Percentiles rank a stretch among this genome's conserved stretches.
These are phyloP conservation scores for Roridomyces roridus DNA, from an alignment of 768 basidiomycete species.

Conservation along the genomic window DNA sequence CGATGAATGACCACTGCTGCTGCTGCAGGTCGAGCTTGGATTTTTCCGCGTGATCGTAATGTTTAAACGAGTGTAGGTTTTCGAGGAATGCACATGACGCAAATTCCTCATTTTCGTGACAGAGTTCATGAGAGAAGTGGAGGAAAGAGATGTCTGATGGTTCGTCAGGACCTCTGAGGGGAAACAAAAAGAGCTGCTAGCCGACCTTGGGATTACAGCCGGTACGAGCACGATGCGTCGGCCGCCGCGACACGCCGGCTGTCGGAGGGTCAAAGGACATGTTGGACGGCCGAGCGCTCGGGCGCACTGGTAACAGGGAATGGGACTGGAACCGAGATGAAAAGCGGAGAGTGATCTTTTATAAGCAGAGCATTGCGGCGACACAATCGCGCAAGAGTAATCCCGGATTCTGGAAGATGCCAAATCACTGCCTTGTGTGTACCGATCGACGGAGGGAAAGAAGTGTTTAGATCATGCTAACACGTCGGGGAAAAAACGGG, in stretches of 20 bases:
- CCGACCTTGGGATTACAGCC: slow-evolving; percentile 20
- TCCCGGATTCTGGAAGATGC: slow-evolving; percentile 50
- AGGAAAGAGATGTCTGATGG: slow-evolving; percentile 20
- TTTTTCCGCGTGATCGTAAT: slow-evolving; percentile 18
- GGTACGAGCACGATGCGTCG: slow-evolving; percentile 5
- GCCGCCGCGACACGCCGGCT: slow-evolving; percentile 11
- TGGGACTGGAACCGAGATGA: slow-evolving; percentile 12
- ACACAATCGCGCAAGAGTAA: slow-evolving; percentile 19
- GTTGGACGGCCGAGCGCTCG: slow-evolving; percentile 11
- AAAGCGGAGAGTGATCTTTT: slow-evolving; percentile 42
- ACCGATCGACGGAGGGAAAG: slow-evolving; percentile 45
- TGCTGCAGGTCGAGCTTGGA: not conserved
- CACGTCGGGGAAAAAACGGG: slow-evolving; percentile 21
- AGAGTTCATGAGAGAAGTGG: slow-evolving; percentile 20
- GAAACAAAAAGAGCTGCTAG: slow-evolving; percentile 1
- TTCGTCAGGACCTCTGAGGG: slow-evolving; percentile 15
- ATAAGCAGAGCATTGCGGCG: slow-evolving; percentile 40
- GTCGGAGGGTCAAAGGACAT: slow-evolving; percentile 14
- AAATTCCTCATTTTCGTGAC: slow-evolving; percentile 24
- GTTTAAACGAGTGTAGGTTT: slow-evolving; percentile 24
- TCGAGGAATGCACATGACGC: slow-evolving; percentile 22
- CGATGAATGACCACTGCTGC: slow-evolving; percentile 54
- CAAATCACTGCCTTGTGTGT: slow-evolving; percentile 48
- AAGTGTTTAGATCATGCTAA: slow-evolving; percentile 30
- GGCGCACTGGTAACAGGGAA: slow-evolving; percentile 18